Conservation (phyloP, 2,329 filamentous ascomycete genomes). For the Lachnellula occidentalis region DNA sequence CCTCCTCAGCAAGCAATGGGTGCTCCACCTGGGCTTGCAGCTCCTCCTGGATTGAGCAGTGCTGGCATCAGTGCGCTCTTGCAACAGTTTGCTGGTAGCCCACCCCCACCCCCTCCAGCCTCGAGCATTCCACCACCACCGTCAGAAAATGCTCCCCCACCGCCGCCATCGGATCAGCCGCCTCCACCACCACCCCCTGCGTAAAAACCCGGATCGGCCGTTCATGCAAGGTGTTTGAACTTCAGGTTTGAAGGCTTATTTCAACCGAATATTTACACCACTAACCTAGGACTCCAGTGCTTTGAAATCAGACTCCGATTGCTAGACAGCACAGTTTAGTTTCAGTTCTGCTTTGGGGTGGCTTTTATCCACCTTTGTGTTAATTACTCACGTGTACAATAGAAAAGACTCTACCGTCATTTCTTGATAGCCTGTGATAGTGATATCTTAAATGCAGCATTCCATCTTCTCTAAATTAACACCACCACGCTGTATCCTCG, state of each 20-base stretch:
- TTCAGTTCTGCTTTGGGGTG: not conserved
- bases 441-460: too few relatives aligned
- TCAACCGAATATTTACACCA: not conserved
- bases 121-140: conserved; percentile 36
- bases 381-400: not conserved
- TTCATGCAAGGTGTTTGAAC: too few relatives aligned
- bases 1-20: conserved; percentile 40
- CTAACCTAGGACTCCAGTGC: not conserved
- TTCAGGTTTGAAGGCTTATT: not conserved
- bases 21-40: conserved; percentile 36
- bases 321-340: not conserved
- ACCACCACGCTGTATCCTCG: too few relatives aligned
- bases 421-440: not conserved
- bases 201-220: not conserved
- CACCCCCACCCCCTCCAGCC: conserved; percentile 50
- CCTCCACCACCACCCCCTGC: conserved; percentile 53
- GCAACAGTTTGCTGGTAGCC: conserved; percentile 53
- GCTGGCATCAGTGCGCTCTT: conserved; percentile 60
- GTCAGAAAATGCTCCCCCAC: conserved; percentile 54
- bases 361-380: not conserved
- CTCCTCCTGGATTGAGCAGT: conserved; percentile 45
- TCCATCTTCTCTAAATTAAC: too few relatives aligned
- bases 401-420: not conserved
- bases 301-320: not conserved
- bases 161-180: conserved; percentile 52